A percentile compares a stretch with the other conserved stretches of the same genome.
Conservation (phyloP, 192 early-diverging fungal genomes). For the Backusella macrospora region DNA sequence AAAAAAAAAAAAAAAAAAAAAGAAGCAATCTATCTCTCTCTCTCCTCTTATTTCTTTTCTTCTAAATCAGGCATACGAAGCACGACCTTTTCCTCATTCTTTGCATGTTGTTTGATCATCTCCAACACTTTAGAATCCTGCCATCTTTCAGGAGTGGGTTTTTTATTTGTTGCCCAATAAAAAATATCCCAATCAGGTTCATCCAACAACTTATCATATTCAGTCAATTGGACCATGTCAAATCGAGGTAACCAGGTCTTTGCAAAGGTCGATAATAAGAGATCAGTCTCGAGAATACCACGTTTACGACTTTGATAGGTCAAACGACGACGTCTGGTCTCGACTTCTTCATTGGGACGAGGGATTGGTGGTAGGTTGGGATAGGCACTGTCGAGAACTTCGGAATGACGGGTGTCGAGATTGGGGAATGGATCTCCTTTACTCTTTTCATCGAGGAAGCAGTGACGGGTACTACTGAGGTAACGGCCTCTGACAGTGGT, state of each 20-base stretch:
- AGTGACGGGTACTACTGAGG: not conserved
- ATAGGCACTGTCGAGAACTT: constrained; percentile 32
- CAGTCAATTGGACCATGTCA: constrained; percentile 59
- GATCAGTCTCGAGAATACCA: constrained; percentile 92
- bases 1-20: no score
- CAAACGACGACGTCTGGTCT: constrained; percentile 79
- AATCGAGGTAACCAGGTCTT: constrained; percentile 59
- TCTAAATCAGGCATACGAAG: constrained; percentile 81
- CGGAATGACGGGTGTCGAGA: constrained; percentile 37
- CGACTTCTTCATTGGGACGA: constrained; percentile 65
- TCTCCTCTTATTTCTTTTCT: constrained; percentile 12
- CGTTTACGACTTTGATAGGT: constrained; percentile 89
- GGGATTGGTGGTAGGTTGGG: constrained; percentile 56
- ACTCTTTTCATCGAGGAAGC: not conserved
- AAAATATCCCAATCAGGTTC: constrained; percentile 97
- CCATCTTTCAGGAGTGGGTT: constrained; percentile 58
- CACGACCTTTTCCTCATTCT: constrained; percentile 74
- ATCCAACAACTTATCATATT: constrained; percentile 84
- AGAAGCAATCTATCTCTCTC: not conserved
- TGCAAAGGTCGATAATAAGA: constrained; percentile 89
- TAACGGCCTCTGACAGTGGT: not conserved
- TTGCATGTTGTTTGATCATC: constrained; percentile 73
- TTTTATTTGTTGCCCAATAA: constrained; percentile 84
- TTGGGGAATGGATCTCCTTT: constrained; percentile 42
- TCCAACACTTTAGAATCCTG: constrained; percentile 55